These are phyloP conservation scores for Berberis thunbergii DNA, from an alignment of 164 flowering plant genomes.

Conservation along the genomic window DNA sequence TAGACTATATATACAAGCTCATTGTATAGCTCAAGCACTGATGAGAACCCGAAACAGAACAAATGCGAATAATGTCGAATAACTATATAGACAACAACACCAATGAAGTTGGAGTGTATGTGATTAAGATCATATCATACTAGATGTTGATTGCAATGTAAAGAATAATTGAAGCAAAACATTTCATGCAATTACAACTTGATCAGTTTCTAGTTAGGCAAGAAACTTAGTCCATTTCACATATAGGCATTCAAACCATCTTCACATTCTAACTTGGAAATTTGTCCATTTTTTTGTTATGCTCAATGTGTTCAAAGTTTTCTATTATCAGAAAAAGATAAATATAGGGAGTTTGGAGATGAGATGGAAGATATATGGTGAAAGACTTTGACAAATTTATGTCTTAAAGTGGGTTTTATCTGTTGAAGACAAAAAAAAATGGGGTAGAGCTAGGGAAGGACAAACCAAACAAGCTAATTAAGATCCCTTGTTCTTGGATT, in stretches of 20 bases:
- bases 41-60: not conserved
- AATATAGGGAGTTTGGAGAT: not conserved
- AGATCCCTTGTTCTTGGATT: constrained; percentile 11
- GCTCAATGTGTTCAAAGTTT: not conserved
- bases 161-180: too few species aligned
- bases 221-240: not conserved
- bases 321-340: not conserved
- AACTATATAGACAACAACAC: too few species aligned
- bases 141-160: too few species aligned
- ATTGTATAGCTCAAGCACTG: too few species aligned
- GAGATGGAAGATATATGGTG: constrained; percentile 1
- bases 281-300: not conserved
- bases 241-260: not conserved
- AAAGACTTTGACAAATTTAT: not conserved
- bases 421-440: not conserved
- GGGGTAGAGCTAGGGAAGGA: not conserved
- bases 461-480: not conserved
- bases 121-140: too few species aligned
- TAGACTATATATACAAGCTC: too few species aligned
- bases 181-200: too few species aligned
- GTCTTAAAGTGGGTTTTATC: not conserved
- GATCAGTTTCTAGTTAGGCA: not conserved
- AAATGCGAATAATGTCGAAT: too few species aligned
- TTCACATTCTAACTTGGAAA: not conserved
- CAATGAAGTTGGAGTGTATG: too few species aligned